phyloP scores from a whole-genome alignment of 2,329 filamentous ascomycete genomes.

The Hypomyces perniciosus region DNA sequence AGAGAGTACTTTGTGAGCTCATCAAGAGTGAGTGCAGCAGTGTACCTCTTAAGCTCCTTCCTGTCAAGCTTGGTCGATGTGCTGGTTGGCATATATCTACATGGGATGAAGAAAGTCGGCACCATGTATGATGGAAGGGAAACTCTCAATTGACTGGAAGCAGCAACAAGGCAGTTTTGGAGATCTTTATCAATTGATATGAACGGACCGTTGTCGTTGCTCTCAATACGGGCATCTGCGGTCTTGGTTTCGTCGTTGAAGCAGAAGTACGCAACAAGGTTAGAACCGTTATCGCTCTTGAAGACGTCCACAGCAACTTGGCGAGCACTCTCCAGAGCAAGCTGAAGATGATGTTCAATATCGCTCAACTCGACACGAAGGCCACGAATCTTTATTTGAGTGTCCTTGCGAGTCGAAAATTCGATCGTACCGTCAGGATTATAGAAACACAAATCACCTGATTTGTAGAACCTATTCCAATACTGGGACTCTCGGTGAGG shows the following conservation, averaged over 20 bases:
- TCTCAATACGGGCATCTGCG: background rate
- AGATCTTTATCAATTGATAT: constrained; percentile 3
- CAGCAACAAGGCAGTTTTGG: constrained; percentile 9
- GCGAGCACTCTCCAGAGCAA: background rate
- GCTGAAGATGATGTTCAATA: constrained; percentile 5
- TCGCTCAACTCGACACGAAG: constrained; percentile 9
- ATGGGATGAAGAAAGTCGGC: constrained; percentile 7
- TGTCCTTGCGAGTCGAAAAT: constrained; percentile 6
- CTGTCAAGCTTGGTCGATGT: constrained; percentile 7
- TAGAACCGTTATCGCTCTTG: background rate
- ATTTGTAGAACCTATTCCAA: constrained; percentile 7
- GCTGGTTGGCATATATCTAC: constrained; percentile 1
- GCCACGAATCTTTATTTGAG: constrained; percentile 9
- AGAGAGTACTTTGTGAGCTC: constrained; percentile 4
- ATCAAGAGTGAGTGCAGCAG: background rate
- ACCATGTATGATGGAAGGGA: constrained; percentile 9
- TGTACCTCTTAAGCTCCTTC: background rate
- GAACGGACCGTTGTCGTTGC: constrained; percentile 2
- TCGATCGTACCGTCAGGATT: constrained; percentile 6
- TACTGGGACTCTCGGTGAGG: background rate
- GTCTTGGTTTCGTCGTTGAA: background rate
- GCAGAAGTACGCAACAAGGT: constrained; percentile 5
- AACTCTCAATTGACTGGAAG: background rate
- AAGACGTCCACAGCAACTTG: constrained; percentile 4
- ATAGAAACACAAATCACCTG: constrained; percentile 3